Percentiles rank a stretch among this genome's conserved stretches.
Conservation (phyloP, 768 basidiomycete genomes). For the Cystofilobasidium macerans region DNA sequence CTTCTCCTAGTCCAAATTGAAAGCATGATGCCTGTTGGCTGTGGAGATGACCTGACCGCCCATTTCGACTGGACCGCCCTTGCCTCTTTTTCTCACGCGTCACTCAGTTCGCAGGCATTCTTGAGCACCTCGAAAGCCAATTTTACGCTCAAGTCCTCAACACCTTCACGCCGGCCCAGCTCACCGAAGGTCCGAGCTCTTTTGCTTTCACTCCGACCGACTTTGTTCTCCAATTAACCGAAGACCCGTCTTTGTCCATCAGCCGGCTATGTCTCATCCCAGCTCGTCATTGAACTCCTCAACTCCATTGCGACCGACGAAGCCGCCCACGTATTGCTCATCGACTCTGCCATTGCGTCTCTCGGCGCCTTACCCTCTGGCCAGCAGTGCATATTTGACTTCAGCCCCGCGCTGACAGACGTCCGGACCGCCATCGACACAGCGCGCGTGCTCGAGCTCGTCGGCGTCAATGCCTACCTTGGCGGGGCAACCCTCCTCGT, state of each 20-base stretch:
- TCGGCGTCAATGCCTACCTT: constrained; percentile 30
- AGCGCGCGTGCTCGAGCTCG: constrained; percentile 28
- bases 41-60: constrained; percentile 20
- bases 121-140: constrained; percentile 45
- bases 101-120: neutral
- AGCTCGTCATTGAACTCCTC: neutral
- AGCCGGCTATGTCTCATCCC: neutral
- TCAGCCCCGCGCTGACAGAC: constrained; percentile 20
- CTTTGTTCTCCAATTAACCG: neutral
- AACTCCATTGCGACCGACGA: constrained; percentile 27
- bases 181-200: constrained; percentile 54
- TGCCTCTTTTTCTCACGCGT: neutral
- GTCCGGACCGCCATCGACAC: constrained; percentile 28
- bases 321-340: constrained; percentile 23
- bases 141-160: constrained; percentile 59
- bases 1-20: neutral
- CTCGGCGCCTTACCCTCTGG: constrained; percentile 19
- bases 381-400: constrained; percentile 28
- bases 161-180: constrained; percentile 57
- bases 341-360: constrained; percentile 25
- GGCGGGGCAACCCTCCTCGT: constrained; percentile 28
- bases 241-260: neutral
- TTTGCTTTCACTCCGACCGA: constrained; percentile 43
- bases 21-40: constrained; percentile 32
- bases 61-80: too few species aligned